Evolutionary conservation across 371 early-diverging fungal species (phyloP), one percentile per base, ranked within the genome.

Genomic region (Rhizopus arrhizus): DNA sequence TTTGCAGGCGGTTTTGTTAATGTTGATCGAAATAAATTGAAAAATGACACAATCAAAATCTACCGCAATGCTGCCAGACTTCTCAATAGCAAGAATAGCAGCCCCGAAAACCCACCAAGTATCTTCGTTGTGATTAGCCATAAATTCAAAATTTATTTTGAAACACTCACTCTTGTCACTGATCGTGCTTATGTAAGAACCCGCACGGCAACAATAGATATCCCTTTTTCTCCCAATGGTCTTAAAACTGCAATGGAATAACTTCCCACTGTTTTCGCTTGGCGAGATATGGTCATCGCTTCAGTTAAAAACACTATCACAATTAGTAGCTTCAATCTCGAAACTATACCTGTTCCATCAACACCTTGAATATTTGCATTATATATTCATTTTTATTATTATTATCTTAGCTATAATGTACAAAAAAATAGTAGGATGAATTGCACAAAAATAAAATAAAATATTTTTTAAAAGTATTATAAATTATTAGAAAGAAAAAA

Each of bases 301-400:
- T 53, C 53, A 3, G 53, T 53, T 41, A 36, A 53, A 53, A 40
- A 53, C 36, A 35, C 22, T 36, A 16, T 36, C 52, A 9, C 33
- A 9, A 15, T 52, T 52, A 16, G 33, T 52, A 52, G 15, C 34
- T 52, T 34, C 15, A 35, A 36, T 35, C 13, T 52, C 36, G 52
- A 52, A 52, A 52, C 36, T 36, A 16, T 52, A 52, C 36, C 36
- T 52, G 52, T 52, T 15, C 36, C 52, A 35, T 52, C 52, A 52
- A 36, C 52, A 52, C 52, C 49, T 48, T 48, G 51, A 50, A 48
- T 48, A 48, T 48, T 48, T 48, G 31, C 49, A 48, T 29, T 48
- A 48, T 48, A 48, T 48, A 48, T 48, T 11, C 49, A 48, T 48
- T 48, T 48, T 45, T 45, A 3, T 45, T 36, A 36, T 10, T 36